Base-by-base conservation (phyloP, 2,329 filamentous ascomycete genomes). In the Epichloe hybrida region DNA sequence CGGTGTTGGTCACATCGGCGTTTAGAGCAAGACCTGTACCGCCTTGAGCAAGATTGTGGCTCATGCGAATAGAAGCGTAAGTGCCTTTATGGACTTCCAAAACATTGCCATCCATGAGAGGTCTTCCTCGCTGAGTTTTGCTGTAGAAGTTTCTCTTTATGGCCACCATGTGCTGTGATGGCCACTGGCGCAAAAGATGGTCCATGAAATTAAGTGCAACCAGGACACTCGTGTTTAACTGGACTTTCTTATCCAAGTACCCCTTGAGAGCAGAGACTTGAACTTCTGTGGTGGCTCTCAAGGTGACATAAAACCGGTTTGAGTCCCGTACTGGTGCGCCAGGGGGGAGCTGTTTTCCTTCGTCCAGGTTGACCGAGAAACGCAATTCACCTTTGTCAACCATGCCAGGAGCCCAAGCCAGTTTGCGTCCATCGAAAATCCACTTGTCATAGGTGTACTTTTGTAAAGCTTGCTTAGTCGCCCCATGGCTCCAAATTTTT, bases 171-270 rank as follows among this genome's bases (percentile, higher is more conserved):
- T 73, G 69, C 59, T 80, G 69, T 0, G 83, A 83, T 0, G 93
- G 88, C n/a, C 71, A 75, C 64, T 95, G 81, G 4, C 93, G 86
- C 50, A 98, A 73, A 7, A 91, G 72, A 62, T 98, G 93, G 56
- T 98, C 93, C 4, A 96, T 72, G 61, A 96, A 96, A 63, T 86
- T 95, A 65, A 97, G 79, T 13, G 86, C 83, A 61, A 93, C 86
- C 7, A 91, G 74, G 20, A 91, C 81, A 20, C 75, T 69, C 38
- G 78, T 79, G 61, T 84, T 78, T 64, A 85, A 85, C 1, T 72
- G 66, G 20, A 75, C 70, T 52, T 76, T 69, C 46, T 80, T 74
- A 1, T 72, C 60, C 2, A 95, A 71, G 62, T 91, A 96, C 0
- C 72, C 71, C 3, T 75, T 68, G 0, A 97, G 74, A 0, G 77